These are phyloP conservation scores for Hypholoma fasciculare DNA, from an alignment of 768 basidiomycete genomes.

Conservation along the genomic window DNA sequence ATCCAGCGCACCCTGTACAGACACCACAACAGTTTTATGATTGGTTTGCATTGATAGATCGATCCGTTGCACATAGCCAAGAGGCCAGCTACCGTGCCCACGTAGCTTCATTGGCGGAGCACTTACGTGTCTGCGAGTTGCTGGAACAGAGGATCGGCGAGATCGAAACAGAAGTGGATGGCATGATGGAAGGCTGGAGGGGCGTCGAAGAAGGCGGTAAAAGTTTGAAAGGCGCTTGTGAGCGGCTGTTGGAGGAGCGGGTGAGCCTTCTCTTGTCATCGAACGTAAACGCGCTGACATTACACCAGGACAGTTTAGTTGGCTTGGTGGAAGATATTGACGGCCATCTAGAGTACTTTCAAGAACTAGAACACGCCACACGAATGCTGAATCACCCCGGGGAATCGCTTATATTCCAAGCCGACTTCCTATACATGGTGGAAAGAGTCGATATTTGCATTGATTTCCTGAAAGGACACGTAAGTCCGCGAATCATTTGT, in stretches of 20 bases:
- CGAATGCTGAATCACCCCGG: constrained; percentile 94
- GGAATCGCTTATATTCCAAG: constrained; percentile 85
- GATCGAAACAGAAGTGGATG: constrained; percentile 71
- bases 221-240: constrained; percentile 89
- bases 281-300: neutral
- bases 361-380: constrained; percentile 90
- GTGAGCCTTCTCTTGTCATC: constrained; percentile 41
- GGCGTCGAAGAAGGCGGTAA: constrained; percentile 93
- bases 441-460: constrained; percentile 95
- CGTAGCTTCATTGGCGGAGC: constrained; percentile 71
- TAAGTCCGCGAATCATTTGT: constrained; percentile 37
- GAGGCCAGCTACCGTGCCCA: constrained; percentile 91
- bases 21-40: constrained; percentile 97
- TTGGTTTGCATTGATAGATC: constrained; percentile 90
- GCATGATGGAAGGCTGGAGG: constrained; percentile 83
- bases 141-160: constrained; percentile 72
- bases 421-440: constrained; percentile 95
- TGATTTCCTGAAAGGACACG: constrained; percentile 84
- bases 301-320: constrained; percentile 68
- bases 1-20: constrained; percentile 76
- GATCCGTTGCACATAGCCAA: constrained; percentile 89
- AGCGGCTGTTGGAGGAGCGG: constrained; percentile 85
- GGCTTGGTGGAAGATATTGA: constrained; percentile 83
- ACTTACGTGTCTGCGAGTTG: constrained; percentile 76
- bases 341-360: constrained; percentile 85